Evolutionary conservation across 2,329 filamentous ascomycete genomes (phyloP), one percentile per base, ranked within the genome.

Genomic region (Mycosphaerella arachidis): DNA sequence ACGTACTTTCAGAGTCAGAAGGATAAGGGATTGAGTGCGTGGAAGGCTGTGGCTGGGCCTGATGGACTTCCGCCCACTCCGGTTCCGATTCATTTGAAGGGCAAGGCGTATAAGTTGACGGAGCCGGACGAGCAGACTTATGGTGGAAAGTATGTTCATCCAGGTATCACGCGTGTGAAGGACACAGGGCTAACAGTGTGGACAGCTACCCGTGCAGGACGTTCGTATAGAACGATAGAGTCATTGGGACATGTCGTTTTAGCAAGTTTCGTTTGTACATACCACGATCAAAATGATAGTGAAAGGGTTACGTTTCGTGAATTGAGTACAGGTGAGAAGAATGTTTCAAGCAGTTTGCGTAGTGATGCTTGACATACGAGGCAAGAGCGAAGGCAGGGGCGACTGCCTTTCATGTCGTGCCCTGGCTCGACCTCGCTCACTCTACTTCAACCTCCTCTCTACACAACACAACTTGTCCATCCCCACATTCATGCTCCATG

Each of bases 1-100:
- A 83, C 84, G 57, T 88, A 86, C 63, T 88, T 97, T 62, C 84
- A 90, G 79, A 52, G 50, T 52, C 50, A 52, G 50, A 85, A 85
- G 75, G 83, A 86, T 67, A 81, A 77, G 67, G 77, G 73, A 43
- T n/a, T 52, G 50, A 52, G 50, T 35, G 77, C 79, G 46, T 77
- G 74, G 40, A 77, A 81, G 68, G 79, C 80, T 65, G 84, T 92
- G 58, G 75, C 97, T 64, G 86, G 90, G 55, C 82, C 88, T 48
- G 82, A 88, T 69, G 92, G 93, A 1, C 76, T 99, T 76, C 94
- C 94, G 59, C 94, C 94, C n/a, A 78, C 89, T 71, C 94, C 93
- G 16, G 86, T 86, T 70, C 87, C 90, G n/a, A 77, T 86, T 75
- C 84, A 76, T 66, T 81, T 82, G 48, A 73, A 80, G 63, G 85